Evolutionary conservation across 1,284 basidiomycete species (phyloP), one percentile per base, ranked within the genome.

Genomic region (Sparassis latifolia): DNA sequence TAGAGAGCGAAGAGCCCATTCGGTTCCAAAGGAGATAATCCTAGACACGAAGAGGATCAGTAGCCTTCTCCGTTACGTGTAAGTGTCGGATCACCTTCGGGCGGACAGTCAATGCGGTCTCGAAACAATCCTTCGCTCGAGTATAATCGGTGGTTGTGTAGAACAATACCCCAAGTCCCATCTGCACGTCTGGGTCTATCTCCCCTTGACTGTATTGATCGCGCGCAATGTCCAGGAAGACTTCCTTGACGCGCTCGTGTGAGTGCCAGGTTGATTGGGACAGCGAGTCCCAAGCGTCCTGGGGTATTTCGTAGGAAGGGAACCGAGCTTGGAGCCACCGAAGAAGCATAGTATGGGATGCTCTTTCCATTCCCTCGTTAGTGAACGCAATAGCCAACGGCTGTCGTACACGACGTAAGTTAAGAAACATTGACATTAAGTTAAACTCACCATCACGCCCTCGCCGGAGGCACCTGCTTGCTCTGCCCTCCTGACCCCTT

Each of bases 21-120:
- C 97, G 77, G 68, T 99, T 99, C 97, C 97, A 99, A 5, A 99
- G 72, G 10, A 96, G 72, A 66, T 94, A 98, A 69, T 99, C 97
- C 84, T 88, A 30, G 20, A 35, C n/a, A 44, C 7, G 47, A 29
- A 33, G 9, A 37, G 20, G n/a, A 12, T 5, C 5, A 3, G 7
- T 32, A 9, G 44, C 27, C 10, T 28, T 46, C 27, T 6, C 3
- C 46, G 31, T 41, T 28, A 49, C 12, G 45, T 48, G 31, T 20
- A 20, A 20, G 20, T 50, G 35, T 35, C 29, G 9, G 62, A 68
- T 61, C 52, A 81, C 82, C 54, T 79, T 80, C 2, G 95, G 95
- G 27, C 87, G 76, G 48, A 82, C 80, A 40, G 80, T 77, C 39
- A 98, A 72, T 0, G 95, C 95, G 35, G 86, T 81, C 55, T 87